Evolutionary conservation across 1,284 basidiomycete genomes (phyloP).

Genomic region (Schizophyllum commune): DNA sequence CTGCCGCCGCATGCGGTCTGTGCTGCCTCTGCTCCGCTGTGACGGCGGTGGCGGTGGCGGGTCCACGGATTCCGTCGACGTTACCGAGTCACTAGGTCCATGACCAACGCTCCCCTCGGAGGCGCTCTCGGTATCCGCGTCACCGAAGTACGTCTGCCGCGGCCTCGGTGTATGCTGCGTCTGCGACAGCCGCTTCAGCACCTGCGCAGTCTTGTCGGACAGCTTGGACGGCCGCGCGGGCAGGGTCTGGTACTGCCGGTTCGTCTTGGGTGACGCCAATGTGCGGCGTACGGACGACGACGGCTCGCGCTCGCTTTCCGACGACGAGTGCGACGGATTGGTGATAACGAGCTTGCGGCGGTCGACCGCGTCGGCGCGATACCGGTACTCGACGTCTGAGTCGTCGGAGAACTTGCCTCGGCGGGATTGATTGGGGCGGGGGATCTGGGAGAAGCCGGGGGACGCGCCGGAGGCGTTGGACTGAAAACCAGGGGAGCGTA

Average conservation of each 20-base stretch:
- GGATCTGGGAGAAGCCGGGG: slow-evolving; percentile 27
- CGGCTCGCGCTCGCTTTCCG: slow-evolving; percentile 1
- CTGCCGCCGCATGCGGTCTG: background rate
- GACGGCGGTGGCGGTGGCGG: no score
- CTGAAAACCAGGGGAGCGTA: background rate
- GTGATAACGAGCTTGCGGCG: slow-evolving; percentile 41
- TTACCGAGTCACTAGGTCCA: background rate
- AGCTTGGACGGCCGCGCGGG: background rate
- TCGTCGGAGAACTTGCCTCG: slow-evolving; percentile 22
- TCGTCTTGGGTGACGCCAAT: background rate
- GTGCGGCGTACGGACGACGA: background rate
- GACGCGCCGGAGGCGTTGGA: background rate
- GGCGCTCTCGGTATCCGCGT: background rate
- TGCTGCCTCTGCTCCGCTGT: background rate
- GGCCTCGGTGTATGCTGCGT: background rate
- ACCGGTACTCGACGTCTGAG: slow-evolving; percentile 35
- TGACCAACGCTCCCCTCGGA: background rate
- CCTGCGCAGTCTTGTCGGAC: background rate
- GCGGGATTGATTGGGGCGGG: slow-evolving; percentile 22
- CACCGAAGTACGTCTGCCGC: background rate
- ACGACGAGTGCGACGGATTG: slow-evolving; percentile 42
- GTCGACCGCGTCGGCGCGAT: slow-evolving; percentile 27
- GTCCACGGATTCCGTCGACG: background rate
- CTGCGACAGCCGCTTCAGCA: background rate
- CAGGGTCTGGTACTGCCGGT: background rate